These are phyloP conservation scores for Boletus bicolor DNA, from an alignment of 768 basidiomycete species.

Conservation along the genomic window DNA sequence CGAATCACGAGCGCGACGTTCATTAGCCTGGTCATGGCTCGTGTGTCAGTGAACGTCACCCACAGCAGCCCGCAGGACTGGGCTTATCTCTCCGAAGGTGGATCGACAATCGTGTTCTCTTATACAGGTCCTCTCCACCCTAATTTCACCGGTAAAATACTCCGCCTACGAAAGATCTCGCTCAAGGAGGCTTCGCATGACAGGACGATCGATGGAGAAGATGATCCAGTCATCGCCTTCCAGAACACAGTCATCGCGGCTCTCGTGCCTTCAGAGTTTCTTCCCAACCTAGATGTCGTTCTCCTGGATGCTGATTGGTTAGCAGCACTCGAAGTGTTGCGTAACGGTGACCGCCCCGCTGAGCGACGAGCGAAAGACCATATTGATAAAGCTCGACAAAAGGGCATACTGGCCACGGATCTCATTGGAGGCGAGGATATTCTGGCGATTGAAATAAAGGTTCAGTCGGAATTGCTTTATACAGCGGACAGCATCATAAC, in stretches of 20 bases:
- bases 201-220: conserved; percentile 32
- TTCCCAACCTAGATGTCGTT: conserved; percentile 57
- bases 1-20: background rate
- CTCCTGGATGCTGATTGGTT: conserved; percentile 55
- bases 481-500: background rate
- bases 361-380: conserved; percentile 52
- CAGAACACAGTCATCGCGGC: conserved; percentile 60
- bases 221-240: conserved; percentile 49
- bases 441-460: conserved; percentile 90
- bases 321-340: conserved; percentile 42
- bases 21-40: conserved; percentile 9
- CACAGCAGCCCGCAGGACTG: conserved; percentile 52
- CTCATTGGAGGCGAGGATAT: conserved; percentile 58
- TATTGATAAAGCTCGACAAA: conserved; percentile 53
- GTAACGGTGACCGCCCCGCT: conserved; percentile 52
- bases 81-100: conserved; percentile 91
- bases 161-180: conserved; percentile 70
- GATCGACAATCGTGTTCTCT: conserved; percentile 84
- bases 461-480: conserved; percentile 28
- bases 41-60: conserved; percentile 7
- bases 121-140: conserved; percentile 59
- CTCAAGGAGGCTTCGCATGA: conserved; percentile 13
- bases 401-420: conserved; percentile 77
- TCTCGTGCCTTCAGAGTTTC: conserved; percentile 56
- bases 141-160: conserved; percentile 58